Evolutionary conservation across 495 filamentous ascomycete genomes (phyloP).

Genomic region (Penicillium nucicola): DNA sequence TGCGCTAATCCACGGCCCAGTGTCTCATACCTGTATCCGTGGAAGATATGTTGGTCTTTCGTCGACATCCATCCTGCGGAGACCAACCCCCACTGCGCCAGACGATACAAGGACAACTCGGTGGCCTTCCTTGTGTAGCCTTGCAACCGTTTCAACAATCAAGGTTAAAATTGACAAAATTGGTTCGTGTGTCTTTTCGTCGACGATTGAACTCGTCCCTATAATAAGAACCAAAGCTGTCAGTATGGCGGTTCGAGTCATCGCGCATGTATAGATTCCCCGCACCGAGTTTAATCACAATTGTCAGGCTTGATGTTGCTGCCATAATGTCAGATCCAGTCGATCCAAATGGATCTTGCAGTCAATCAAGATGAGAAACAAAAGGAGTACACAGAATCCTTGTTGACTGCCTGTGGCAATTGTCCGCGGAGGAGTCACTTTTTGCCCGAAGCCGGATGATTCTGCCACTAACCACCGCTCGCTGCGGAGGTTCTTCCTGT

Average conservation of each 20-base stretch:
- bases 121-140: constrained; percentile 84
- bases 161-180: constrained; percentile 82
- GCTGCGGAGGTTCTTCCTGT: constrained; percentile 28
- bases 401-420: background rate
- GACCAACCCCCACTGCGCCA: constrained; percentile 89
- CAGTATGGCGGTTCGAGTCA: constrained; percentile 8
- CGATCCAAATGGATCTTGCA: background rate
- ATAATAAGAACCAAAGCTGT: constrained; percentile 8
- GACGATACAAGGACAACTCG: constrained; percentile 94
- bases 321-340: constrained; percentile 16
- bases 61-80: constrained; percentile 86
- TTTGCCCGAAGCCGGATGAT: constrained; percentile 3
- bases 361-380: background rate
- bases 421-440: background rate
- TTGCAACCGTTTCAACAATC: constrained; percentile 89
- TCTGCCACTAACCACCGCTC: constrained; percentile 36
- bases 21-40: constrained; percentile 63
- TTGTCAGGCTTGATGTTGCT: constrained; percentile 49
- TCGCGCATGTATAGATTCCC: constrained; percentile 15
- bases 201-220: constrained; percentile 98
- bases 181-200: constrained; percentile 97
- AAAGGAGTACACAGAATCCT: background rate
- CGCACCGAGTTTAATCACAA: constrained; percentile 94
- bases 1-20: background rate
- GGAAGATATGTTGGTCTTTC: constrained; percentile 85